Evolutionary conservation across 805 yeast species (phyloP).

Genomic region (Spathaspora passalidarum): DNA sequence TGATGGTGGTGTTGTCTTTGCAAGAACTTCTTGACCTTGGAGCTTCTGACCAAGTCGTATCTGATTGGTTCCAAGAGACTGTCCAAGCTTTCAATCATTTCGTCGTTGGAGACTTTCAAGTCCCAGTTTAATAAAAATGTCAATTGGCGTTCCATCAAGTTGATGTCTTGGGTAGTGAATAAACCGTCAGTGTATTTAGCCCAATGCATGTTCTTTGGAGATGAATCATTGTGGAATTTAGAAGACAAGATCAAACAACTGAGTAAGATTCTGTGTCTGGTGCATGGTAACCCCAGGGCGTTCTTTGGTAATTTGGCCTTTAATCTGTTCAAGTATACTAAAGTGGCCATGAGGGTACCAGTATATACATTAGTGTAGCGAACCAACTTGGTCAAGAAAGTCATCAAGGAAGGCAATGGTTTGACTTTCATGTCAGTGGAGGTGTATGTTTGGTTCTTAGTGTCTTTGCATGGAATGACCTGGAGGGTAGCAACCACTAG

Average conservation of each 20-base stretch:
- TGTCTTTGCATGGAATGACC: conserved; percentile 59
- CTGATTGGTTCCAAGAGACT: conserved; percentile 53
- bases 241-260: conserved; percentile 73
- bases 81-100: conserved; percentile 39
- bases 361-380: conserved; percentile 78
- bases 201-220: conserved; percentile 80
- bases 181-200: conserved; percentile 74
- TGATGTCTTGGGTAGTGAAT: conserved; percentile 64
- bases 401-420: conserved; percentile 66
- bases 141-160: conserved; percentile 78
- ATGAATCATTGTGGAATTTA: conserved; percentile 73
- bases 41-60: conserved; percentile 27
- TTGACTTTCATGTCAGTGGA: conserved; percentile 27
- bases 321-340: conserved; percentile 63
- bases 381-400: conserved; percentile 68
- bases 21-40: conserved; percentile 25
- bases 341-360: conserved; percentile 71
- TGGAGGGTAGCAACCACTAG: conserved; percentile 64
- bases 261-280: conserved; percentile 73
- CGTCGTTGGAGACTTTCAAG: conserved; percentile 45
- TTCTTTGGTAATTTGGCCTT: conserved; percentile 61
- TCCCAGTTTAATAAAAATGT: conserved; percentile 71
- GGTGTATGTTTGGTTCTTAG: conserved; percentile 19
- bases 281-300: conserved; percentile 75
- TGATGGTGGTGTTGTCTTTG: conserved; percentile 18